A percentile compares a stretch with the other conserved stretches of the same genome.
phyloP scores from a whole-genome alignment of 305 asterid genomes.

The Ilex paraguariensis region DNA sequence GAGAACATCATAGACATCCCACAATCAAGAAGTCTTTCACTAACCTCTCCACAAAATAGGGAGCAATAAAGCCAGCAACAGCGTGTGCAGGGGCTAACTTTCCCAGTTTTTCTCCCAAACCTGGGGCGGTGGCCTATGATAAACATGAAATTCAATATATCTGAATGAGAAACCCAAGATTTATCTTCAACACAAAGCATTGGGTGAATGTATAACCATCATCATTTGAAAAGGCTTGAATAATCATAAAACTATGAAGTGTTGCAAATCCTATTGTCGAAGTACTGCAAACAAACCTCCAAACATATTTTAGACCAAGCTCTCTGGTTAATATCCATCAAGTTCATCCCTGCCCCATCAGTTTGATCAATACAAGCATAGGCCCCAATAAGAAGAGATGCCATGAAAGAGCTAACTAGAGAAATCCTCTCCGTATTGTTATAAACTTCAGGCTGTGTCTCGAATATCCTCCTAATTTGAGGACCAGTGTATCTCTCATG shows the following conservation, averaged over 20 bases:
- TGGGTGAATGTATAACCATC: background rate
- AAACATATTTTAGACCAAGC: constrained; percentile 53
- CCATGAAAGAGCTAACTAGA: constrained; percentile 74
- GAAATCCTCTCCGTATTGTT: constrained; percentile 64
- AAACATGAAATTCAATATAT: constrained; percentile 2
- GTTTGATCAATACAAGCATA: constrained; percentile 81
- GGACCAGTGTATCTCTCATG: constrained; percentile 75
- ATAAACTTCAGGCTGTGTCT: constrained; percentile 54
- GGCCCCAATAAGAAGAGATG: constrained; percentile 54
- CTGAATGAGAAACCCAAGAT: background rate
- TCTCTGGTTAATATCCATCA: constrained; percentile 66
- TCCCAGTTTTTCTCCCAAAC: constrained; percentile 73
- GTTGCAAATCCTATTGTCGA: background rate
- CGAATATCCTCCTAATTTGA: constrained; percentile 59
- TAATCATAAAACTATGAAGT: no score
- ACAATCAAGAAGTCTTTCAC: background rate
- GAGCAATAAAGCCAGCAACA: constrained; percentile 56
- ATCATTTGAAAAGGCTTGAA: background rate
- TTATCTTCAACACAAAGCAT: background rate
- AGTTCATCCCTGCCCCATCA: constrained; percentile 88
- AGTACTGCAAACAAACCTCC: constrained; percentile 36
- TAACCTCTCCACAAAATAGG: constrained; percentile 67
- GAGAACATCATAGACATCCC: no score
- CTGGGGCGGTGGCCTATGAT: constrained; percentile 61
- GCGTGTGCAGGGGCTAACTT: constrained; percentile 71